Evolutionary conservation across 352 stramenopile genomes (phyloP), one percentile per base, ranked within the genome.

Genomic region (Globisporangium nunn): DNA sequence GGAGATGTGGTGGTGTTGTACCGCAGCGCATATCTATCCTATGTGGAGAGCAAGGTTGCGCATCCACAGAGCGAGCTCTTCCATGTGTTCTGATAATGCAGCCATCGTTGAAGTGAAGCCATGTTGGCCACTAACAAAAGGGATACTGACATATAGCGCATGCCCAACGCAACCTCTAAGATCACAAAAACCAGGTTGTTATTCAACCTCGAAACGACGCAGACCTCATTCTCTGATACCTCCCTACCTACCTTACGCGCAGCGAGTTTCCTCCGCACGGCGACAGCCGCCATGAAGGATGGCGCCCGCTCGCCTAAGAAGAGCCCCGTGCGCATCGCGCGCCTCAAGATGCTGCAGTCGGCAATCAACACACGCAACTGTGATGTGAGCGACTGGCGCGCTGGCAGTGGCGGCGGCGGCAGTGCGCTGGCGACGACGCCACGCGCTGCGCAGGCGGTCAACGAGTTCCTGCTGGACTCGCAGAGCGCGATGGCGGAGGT

Each of bases 301-400:
- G 31, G 15, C 18, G 30, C 44, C 17, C 62, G 65, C 3, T 87
- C 82, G 44, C 73, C 77, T 40, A 87, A 87, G 61, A 85, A 78
- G 52, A 90, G 74, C 41, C 81, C 84, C 11, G 81, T 90, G 55
- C 80, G 81, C 5, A 81, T 92, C 30, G 80, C 78, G 12, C 62
- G 84, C 8, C 72, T 93, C 23, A 90, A 92, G 58, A 92, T 92
- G 76, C 68, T 93, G 43, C 84, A 92, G 62, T 81, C 72, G 11
- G 79, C 84, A 8, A 90, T 93, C 68, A 88, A 91, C 53, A 81
- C 81, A 2, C 76, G 80, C 43, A 89, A 88, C 50, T 89, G 79
- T 56, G 74, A 89, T 33, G 50, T 88, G 6, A 75, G 75, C 18
- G 78, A 88, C 47, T 64, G 74, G 37, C 56, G 39, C 17, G 45